phyloP scores from a whole-genome alignment of 2,329 filamentous ascomycete genomes.

The Cercospora sp. region DNA sequence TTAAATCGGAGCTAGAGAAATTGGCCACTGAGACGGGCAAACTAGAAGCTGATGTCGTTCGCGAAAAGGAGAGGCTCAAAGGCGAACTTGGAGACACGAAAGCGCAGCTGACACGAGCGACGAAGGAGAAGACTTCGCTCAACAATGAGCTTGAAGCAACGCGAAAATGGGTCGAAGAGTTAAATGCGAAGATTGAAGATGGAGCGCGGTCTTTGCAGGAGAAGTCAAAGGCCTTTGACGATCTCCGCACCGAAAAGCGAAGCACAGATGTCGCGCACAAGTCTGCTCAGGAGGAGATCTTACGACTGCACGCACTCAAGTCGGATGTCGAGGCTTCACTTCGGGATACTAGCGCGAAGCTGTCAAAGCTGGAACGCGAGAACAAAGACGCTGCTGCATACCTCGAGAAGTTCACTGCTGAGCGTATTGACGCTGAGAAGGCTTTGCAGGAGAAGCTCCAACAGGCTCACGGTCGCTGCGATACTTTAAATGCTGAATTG shows the following conservation, averaged over 20 bases:
- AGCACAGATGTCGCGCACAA: slow-evolving; percentile 14
- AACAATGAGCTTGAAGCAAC: slow-evolving; percentile 21
- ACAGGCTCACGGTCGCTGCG: slow-evolving; percentile 20
- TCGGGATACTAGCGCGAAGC: slow-evolving; percentile 19
- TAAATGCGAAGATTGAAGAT: slow-evolving; percentile 22
- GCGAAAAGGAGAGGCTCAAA: slow-evolving; percentile 14
- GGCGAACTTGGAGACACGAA: slow-evolving; percentile 12
- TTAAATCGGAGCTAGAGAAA: slow-evolving; percentile 2
- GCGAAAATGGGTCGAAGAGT: slow-evolving; percentile 19
- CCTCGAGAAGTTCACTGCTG: slow-evolving; percentile 20
- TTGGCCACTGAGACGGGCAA: slow-evolving; percentile 9
- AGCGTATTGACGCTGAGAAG: slow-evolving; percentile 18
- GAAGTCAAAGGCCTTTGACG: slow-evolving; percentile 16
- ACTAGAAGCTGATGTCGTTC: slow-evolving; percentile 10
- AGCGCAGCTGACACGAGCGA: slow-evolving; percentile 13
- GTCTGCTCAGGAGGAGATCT: slow-evolving; percentile 18
- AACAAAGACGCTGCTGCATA: slow-evolving; percentile 25
- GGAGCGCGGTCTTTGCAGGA: slow-evolving; percentile 21
- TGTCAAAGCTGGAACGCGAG: slow-evolving; percentile 27
- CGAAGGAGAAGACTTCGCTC: slow-evolving; percentile 22
- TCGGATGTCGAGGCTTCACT: slow-evolving; percentile 21
- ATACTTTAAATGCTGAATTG: slow-evolving; percentile 18
- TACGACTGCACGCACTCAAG: slow-evolving; percentile 20
- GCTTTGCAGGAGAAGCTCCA: slow-evolving; percentile 25
- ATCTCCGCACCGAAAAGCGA: slow-evolving; percentile 20